Evolutionary conservation across 352 stramenopile species (phyloP), one percentile per base, ranked within the genome.

Genomic region (Peronosclerospora sorghi): DNA sequence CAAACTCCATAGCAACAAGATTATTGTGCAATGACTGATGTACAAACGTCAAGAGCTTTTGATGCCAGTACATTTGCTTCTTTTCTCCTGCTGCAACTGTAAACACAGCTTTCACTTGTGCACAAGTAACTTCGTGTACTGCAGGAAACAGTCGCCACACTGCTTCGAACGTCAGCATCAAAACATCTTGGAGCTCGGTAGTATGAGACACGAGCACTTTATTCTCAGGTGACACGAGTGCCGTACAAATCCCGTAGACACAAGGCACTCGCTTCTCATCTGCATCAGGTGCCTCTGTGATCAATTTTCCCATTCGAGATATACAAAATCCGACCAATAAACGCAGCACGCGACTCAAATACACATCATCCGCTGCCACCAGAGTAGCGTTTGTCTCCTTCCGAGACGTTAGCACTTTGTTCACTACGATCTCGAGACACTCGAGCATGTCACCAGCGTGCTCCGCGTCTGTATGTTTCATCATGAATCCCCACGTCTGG

Each of bases 121-220:
- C 35, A 0, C 46, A 48, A 26, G 77, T 49, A 2, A 68, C 56
- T 5, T 60, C 49, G 6, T 62, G 38, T 19, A 59, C 46, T 28
- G 59, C 52, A 1, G 77, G 68, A 35, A 83, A 76, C 3, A 90
- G 52, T 8, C 77, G 61, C 77, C 77, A 90, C 23, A 85, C 60
- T 2, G 54, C 45, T 34, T 90, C 77, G 45, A 81, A 72, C 2
- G 70, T 56, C 17, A 52, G 54, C 44, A 86, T 45, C 39, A 85
- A 24, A 18, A 58, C 59, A 21, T 74, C 49, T 21, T 69, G 58
- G 41, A 90, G 44, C 1, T 18, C 46, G 40, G 62, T 57, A 13
- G 34, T 67, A 10, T 50, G 35, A 15, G 73, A 66, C 1, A 45
- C 45, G 1, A 86, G 54, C 7, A 87, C 62, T 24, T 68, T 67